These are phyloP conservation scores for Corniculantispora saksenae DNA, from an alignment of 2,329 filamentous ascomycete species.

Conservation along the genomic window DNA sequence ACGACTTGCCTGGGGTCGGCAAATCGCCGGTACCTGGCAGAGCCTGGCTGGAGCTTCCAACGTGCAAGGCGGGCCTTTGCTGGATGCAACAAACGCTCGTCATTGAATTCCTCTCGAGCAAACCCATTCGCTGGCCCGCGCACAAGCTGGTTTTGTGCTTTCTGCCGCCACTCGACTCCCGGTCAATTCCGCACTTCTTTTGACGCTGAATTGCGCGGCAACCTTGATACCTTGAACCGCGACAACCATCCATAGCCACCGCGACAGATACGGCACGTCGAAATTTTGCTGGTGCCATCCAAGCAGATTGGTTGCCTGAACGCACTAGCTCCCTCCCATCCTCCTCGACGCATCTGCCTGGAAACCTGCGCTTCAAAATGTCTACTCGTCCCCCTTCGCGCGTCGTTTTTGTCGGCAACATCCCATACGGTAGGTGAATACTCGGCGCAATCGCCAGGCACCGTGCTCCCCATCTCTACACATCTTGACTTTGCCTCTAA, in stretches of 20 bases:
- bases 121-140: neutral
- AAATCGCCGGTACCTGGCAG: constrained; percentile 13
- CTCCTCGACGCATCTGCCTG: neutral
- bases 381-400: constrained; percentile 74
- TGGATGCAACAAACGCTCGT: neutral
- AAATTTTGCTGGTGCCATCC: neutral
- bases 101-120: neutral
- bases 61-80: no score
- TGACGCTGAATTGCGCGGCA: neutral
- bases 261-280: neutral
- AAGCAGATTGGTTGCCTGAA: neutral
- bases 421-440: constrained; percentile 67
- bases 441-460: neutral
- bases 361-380: constrained; percentile 49
- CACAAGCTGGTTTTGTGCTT: neutral
- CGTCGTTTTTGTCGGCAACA: constrained; percentile 84
- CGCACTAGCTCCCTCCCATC: neutral
- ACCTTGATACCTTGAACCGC: neutral
- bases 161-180: neutral
- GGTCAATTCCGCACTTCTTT: neutral
- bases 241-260: neutral
- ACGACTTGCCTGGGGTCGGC: neutral
- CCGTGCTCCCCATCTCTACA: neutral
- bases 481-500: neutral
- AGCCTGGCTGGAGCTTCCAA: constrained; percentile 8